phyloP scores from a whole-genome alignment of 2,329 filamentous ascomycete genomes.

The Fusarium miscanthi region DNA sequence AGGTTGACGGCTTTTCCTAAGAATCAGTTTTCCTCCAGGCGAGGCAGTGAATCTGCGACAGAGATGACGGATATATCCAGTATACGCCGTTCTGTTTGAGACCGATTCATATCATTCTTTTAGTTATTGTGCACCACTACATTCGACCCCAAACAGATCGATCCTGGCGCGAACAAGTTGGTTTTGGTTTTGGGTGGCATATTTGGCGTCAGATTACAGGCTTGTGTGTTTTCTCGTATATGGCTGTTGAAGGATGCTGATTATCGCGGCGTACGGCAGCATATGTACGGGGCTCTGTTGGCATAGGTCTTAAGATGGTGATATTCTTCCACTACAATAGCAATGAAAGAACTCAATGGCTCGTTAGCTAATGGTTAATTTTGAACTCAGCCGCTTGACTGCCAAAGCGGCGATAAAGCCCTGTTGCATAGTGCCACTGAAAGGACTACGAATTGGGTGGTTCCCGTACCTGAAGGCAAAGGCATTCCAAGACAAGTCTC shows the following conservation, averaged over 20 bases:
- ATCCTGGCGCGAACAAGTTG: background rate
- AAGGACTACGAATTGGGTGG: background rate
- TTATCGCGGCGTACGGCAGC: background rate
- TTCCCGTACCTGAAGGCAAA: background rate
- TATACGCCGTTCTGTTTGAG: constrained; percentile 34
- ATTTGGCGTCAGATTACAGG: constrained; percentile 12
- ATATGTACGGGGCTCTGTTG: constrained; percentile 1
- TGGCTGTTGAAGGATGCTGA: background rate
- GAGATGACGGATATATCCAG: constrained; percentile 50
- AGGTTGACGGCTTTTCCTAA: constrained; percentile 44
- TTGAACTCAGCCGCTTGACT: background rate
- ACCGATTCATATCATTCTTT: background rate
- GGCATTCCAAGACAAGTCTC: background rate
- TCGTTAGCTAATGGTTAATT: background rate
- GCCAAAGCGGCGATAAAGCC: background rate
- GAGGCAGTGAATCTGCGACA: constrained; percentile 53
- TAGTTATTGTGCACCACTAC: background rate
- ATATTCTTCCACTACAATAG: background rate
- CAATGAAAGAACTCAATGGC: background rate
- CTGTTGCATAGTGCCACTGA: background rate
- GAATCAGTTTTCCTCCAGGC: constrained; percentile 45
- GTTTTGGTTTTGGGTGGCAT: constrained; percentile 19
- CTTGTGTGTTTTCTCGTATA: background rate
- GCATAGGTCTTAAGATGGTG: background rate
- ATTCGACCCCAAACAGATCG: background rate